Evolutionary conservation across 306 rosid species (phyloP), one percentile per base, ranked within the genome.

Genomic region (Neltuma alba): DNA sequence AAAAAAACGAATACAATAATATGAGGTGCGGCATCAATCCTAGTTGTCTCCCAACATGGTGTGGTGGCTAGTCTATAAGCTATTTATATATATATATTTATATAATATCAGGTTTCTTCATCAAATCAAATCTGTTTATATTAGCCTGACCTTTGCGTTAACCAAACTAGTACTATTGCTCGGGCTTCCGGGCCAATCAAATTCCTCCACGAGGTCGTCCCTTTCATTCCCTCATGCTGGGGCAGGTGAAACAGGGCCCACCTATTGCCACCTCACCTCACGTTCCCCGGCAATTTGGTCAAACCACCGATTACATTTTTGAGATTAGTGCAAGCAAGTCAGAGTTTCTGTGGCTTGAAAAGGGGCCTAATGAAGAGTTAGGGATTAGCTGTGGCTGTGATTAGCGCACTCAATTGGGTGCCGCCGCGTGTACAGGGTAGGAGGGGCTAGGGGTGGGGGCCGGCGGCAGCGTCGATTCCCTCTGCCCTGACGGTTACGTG

Each of bases 171-270:
- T 2, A 2, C 27, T 25, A 4, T 71, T 55, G 44, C 0, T 0
- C 5, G 73, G 60, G 60, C 75, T 88, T 81, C 30, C 72, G 4
- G 54, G 74, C 83, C 87, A 84, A 78, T 45, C 31, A 2, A 7
- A 10, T 3, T 10, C 12, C 37, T 81, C 81, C 95, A 85, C 83
- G 78, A 86, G 72, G 41, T 14, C 28, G 66, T 79, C 69, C 36
- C 45, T 54, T 25, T 57, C 71, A 31, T 60, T 70, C 58, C 83
- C 75, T 45, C 82, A 52, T 92, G 93, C 72, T 79, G 89, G 92
- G 76, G 78, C 89, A 76, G 76, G 69, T 82, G 91, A 79, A 90
- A 84, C 97, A 89, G 76, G 83, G 50, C 79, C 95, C 89, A 61
- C 86, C 6, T 12, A 4, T 36, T 60, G 60, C 66, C 48, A 72